Evolutionary conservation across 352 stramenopile species (phyloP).

Genomic region (Globisporangium yorkense): DNA sequence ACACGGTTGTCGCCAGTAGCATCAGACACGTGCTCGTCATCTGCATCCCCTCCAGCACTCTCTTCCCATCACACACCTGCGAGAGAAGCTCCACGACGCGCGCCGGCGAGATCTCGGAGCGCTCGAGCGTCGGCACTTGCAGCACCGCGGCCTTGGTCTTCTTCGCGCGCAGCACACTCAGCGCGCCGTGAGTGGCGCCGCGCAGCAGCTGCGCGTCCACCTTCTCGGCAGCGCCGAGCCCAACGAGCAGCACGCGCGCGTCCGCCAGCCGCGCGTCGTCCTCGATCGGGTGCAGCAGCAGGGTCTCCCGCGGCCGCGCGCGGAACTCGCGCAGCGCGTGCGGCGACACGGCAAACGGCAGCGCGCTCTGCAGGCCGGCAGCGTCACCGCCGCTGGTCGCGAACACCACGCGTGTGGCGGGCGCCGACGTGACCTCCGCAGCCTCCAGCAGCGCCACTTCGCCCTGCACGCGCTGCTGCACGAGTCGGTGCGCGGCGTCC

Average conservation of each 20-base stretch:
- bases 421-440: not conserved
- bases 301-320: conserved; percentile 54
- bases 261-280: conserved; percentile 25
- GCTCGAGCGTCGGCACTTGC: conserved; percentile 38
- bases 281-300: conserved; percentile 63
- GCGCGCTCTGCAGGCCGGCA: conserved; percentile 21
- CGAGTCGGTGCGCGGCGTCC: conserved; percentile 35
- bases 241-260: conserved; percentile 69
- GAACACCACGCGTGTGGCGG: conserved; percentile 56
- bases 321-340: conserved; percentile 64
- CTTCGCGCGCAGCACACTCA: conserved; percentile 48
- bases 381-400: conserved; percentile 15
- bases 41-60: not conserved
- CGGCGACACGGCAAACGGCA: conserved; percentile 64
- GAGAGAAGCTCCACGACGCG: conserved; percentile 66
- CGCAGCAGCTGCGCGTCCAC: conserved; percentile 60
- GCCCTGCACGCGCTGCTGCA: conserved; percentile 62
- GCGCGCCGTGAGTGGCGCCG: conserved; percentile 56
- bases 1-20: not conserved
- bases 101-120: conserved; percentile 18
- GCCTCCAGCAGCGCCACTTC: conserved; percentile 28
- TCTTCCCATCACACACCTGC: conserved; percentile 18
- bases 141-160: conserved; percentile 42
- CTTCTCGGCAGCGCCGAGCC: conserved; percentile 59
- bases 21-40: not conserved